These are phyloP conservation scores for Ustilago crameri DNA, from an alignment of 1,284 basidiomycete species.

Conservation along the genomic window DNA sequence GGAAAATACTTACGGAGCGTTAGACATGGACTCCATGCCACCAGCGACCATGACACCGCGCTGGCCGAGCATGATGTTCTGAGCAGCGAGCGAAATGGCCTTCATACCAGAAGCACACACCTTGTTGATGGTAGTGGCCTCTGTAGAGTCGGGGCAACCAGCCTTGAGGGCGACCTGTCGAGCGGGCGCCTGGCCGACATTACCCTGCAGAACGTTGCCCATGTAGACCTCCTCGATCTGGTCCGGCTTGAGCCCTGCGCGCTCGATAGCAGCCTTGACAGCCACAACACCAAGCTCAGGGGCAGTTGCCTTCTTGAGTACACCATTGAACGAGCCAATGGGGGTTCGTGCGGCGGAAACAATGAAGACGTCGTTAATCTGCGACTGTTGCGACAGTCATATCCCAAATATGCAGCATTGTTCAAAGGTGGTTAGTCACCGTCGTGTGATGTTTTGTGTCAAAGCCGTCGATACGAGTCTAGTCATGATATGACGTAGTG, in stretches of 20 bases:
- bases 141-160: conserved; percentile 83
- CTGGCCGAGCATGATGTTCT: conserved; percentile 70
- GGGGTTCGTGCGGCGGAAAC: conserved; percentile 94
- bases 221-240: conserved; percentile 94
- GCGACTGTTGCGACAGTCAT: conserved; percentile 18
- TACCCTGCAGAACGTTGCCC: conserved; percentile 76
- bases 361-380: conserved; percentile 81
- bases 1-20: conserved; percentile 66
- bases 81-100: conserved; percentile 70
- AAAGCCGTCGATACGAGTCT: background rate
- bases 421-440: conserved; percentile 1
- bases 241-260: conserved; percentile 81
- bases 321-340: conserved; percentile 90
- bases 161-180: conserved; percentile 79
- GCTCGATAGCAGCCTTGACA: conserved; percentile 83
- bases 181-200: conserved; percentile 70
- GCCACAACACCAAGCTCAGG: conserved; percentile 88
- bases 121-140: conserved; percentile 97
- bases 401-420: background rate
- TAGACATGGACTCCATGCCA: conserved; percentile 71
- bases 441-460: background rate
- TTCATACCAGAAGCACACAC: conserved; percentile 71
- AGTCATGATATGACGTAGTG: background rate
- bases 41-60: conserved; percentile 69
- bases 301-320: conserved; percentile 87